Conservation (phyloP, 768 basidiomycete genomes). For the Leccinum barrowsii region DNA sequence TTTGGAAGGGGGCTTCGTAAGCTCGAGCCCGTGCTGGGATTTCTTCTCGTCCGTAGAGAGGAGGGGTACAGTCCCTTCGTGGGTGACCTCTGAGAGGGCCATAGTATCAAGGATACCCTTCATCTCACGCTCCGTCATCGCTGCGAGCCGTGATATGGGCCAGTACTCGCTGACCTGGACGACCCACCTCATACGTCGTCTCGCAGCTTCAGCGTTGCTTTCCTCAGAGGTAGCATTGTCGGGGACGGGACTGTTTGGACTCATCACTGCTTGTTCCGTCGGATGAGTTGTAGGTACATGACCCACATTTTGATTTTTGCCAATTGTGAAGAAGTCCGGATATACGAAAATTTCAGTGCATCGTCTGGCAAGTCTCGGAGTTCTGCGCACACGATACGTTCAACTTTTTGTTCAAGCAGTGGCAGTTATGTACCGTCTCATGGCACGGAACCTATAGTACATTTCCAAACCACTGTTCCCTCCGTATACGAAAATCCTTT, state of each 20-base stretch:
- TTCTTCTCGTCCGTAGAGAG: slow-evolving; percentile 33
- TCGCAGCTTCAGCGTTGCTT: slow-evolving; percentile 43
- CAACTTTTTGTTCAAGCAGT: too few relatives aligned
- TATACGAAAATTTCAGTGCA: too few relatives aligned
- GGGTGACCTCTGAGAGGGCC: slow-evolving; percentile 23
- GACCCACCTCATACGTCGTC: slow-evolving; percentile 85
- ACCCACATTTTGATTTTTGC: too few relatives aligned
- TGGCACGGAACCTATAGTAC: too few relatives aligned
- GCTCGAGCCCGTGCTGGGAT: slow-evolving; percentile 30
- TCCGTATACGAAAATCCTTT: too few relatives aligned
- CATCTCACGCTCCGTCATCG: slow-evolving; percentile 68
- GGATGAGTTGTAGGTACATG: too few relatives aligned
- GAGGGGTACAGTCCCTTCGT: slow-evolving; percentile 4
- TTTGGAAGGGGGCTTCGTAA: slow-evolving; percentile 16
- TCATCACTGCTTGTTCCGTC: slow-evolving; percentile 30
- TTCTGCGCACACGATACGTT: too few relatives aligned
- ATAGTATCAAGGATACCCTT: slow-evolving; percentile 44
- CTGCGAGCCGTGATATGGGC: slow-evolving; percentile 74
- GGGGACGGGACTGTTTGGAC: slow-evolving; percentile 70
- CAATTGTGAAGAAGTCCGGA: too few relatives aligned
- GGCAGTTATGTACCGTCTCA: too few relatives aligned
- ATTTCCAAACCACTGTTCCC: too few relatives aligned
- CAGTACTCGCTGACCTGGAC: slow-evolving; percentile 97
- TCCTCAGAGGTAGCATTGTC: slow-evolving; percentile 23
- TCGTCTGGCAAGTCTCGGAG: too few relatives aligned